Base-by-base conservation (phyloP, 2,329 filamentous ascomycete genomes). In the Dactylellina parvicollis region DNA sequence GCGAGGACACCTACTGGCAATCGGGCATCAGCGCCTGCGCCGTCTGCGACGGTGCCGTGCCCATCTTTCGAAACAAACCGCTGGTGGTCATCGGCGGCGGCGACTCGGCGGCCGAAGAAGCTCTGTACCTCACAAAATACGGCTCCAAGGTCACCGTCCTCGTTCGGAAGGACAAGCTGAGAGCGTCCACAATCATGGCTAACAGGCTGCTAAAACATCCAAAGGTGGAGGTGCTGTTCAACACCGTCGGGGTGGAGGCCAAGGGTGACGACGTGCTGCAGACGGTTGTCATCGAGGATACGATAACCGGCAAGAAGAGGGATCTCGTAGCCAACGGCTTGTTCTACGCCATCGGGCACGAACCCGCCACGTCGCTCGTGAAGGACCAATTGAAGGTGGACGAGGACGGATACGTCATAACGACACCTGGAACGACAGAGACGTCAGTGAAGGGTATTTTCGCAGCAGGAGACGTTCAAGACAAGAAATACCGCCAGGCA, bases 261-360 rank as follows among this genome's bases (percentile, higher is more conserved):
- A 89, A 90, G 82, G 95, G 95, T 76, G 91, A 94, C 14, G 26
- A 4, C n/a, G n/a, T 14, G 12, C 12, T 5, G 12, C 4, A 5
- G 34, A 79, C 88, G 80, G 83, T 99, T 77, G 87, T 90, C 60
- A 86, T 99, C 80, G 91, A 91, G 85, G 87, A 98, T 83, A 88
- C 88, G 71, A 83, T 85, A 78, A 91, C 88, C 20, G 92, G 92
- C 74, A 83, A 88, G 80, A 87, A 90, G 81, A 90, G 96, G 85
- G 89, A 89, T n/a, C 84, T 97, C 52, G 88, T 92, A 77, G 94
- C 94, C 55, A 96, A 90, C 81, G 95, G 95, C 26, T 85, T 99
- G 22, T 99, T 99, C 83, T 99, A 99, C 82, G 95, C 96, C 79
- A 90, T 99, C 59, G 95, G 95, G 22, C 95, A 99, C 83, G 94